Percentiles rank a stretch among this genome's conserved stretches.
Conservation (phyloP, 2,329 filamentous ascomycete species). For the Pezicula radicicola region DNA sequence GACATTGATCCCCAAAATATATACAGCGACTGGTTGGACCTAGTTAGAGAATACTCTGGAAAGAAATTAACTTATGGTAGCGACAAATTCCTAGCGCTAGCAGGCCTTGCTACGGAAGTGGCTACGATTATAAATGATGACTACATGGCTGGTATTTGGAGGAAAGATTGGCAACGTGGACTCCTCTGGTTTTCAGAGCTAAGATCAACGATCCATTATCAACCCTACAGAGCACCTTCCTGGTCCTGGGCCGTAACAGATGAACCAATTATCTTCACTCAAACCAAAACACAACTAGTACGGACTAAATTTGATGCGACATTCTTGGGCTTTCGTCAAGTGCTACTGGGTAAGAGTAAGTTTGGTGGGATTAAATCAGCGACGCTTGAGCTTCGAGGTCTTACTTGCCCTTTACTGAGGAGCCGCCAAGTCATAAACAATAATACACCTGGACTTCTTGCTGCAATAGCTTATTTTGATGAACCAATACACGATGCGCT, state of each 20-base stretch:
- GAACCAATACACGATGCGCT: no score
- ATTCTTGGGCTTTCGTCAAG: no score
- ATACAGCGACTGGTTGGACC: neutral
- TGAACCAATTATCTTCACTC: neutral
- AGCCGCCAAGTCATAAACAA: no score
- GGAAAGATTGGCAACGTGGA: conserved; percentile 13
- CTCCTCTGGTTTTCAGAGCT: conserved; percentile 12
- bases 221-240: conserved; percentile 14
- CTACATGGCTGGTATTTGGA: conserved; percentile 24
- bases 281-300: no score
- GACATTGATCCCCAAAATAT: neutral
- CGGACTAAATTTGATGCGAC: no score
- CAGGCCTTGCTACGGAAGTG: conserved; percentile 16
- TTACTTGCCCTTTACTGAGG: no score
- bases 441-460: no score
- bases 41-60: neutral
- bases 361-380: no score
- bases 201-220: neutral
- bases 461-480: no score
- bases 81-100: conserved; percentile 22
- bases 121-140: conserved; percentile 4
- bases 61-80: neutral
- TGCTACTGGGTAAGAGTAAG: no score
- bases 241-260: conserved; percentile 22
- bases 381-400: no score